Conservation (phyloP, 73 alveolate species). For the Paraurostyla sp. region DNA sequence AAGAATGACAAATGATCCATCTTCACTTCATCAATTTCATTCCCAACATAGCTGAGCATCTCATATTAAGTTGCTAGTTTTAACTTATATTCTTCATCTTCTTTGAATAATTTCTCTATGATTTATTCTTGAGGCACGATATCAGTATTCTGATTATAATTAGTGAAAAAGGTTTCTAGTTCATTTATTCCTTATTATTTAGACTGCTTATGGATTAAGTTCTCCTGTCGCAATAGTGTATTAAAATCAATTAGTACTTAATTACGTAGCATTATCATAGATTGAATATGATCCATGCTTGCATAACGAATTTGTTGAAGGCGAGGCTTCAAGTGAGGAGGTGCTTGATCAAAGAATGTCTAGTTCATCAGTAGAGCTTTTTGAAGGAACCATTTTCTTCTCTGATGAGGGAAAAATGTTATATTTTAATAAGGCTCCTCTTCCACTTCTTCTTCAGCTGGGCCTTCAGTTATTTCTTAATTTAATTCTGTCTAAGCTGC, state of each 20-base stretch:
- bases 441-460: not conserved
- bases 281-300: not conserved
- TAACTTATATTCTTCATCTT: conserved; percentile 35
- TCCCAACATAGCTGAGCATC: conserved; percentile 35
- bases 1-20: conserved; percentile 53
- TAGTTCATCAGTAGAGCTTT: not conserved
- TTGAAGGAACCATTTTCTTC: conserved; percentile 25
- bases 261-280: not conserved
- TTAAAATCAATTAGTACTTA: too few species aligned
- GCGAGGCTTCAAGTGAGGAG: not conserved
- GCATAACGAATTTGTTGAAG: not conserved
- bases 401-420: not conserved
- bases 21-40: conserved; percentile 45
- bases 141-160: too few species aligned
- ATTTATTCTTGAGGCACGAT: not conserved
- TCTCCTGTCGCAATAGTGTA: too few species aligned
- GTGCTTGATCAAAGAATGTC: not conserved
- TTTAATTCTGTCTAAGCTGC: conserved; percentile 22
- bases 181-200: too few species aligned
- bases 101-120: not conserved
- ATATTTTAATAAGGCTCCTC: not conserved
- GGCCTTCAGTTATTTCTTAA: not conserved
- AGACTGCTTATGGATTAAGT: too few species aligned
- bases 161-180: too few species aligned
- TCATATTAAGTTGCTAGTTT: conserved; percentile 47